Conservation (phyloP, 2,329 filamentous ascomycete genomes). For the Penicillium sp. region DNA sequence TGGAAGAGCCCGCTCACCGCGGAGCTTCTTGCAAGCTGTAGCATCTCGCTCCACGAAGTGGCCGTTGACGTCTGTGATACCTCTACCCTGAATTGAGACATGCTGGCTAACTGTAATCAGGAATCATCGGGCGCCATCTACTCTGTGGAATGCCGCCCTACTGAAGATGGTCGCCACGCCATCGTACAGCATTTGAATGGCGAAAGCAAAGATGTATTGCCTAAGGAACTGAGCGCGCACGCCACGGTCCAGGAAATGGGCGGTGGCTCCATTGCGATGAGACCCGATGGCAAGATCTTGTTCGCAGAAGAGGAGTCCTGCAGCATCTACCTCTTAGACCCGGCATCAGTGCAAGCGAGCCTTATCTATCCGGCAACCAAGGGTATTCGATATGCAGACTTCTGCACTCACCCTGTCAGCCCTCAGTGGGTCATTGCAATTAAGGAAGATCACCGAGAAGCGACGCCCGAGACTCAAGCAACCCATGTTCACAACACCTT, state of each 20-base stretch:
- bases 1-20: conserved; percentile 43
- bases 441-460: conserved; percentile 51
- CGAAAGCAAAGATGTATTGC: conserved; percentile 43
- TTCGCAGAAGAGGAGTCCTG: conserved; percentile 48
- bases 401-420: conserved; percentile 41
- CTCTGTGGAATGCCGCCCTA: conserved; percentile 37
- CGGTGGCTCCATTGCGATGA: conserved; percentile 46
- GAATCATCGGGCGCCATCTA: conserved; percentile 32
- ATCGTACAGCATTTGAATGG: conserved; percentile 46
- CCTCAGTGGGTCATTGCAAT: conserved; percentile 50
- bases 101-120: conserved; percentile 12
- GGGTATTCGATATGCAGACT: conserved; percentile 44
- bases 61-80: conserved; percentile 28
- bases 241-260: conserved; percentile 56
- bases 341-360: conserved; percentile 35
- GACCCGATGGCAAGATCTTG: conserved; percentile 42
- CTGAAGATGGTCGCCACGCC: conserved; percentile 42
- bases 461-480: conserved; percentile 24
- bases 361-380: conserved; percentile 31
- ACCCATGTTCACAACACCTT: conserved; percentile 33
- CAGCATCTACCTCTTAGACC: conserved; percentile 46
- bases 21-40: conserved; percentile 34
- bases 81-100: not conserved
- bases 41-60: conserved; percentile 34
- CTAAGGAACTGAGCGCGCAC: conserved; percentile 44